Conservation (phyloP, 2,329 filamentous ascomycete genomes). For the Hypoxylon sp. region DNA sequence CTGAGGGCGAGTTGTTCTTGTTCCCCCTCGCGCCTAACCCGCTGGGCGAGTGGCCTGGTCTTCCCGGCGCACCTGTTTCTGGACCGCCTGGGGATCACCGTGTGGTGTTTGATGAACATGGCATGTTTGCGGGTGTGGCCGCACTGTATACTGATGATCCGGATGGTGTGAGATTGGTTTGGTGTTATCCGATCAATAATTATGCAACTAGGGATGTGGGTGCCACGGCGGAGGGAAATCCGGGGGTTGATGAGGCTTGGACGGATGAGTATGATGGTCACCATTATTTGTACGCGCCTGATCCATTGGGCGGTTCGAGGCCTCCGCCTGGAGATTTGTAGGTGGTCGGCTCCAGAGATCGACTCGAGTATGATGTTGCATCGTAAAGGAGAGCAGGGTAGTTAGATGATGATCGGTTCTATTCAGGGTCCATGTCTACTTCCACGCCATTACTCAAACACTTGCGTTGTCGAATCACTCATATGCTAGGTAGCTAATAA, state of each 20-base stretch:
- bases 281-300: slow-evolving; percentile 15
- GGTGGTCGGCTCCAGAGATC: background rate
- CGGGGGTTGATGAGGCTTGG: slow-evolving; percentile 29
- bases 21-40: slow-evolving; percentile 13
- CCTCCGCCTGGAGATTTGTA: background rate
- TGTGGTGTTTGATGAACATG: slow-evolving; percentile 18
- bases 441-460: background rate
- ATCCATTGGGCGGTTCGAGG: slow-evolving; percentile 8
- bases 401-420: background rate
- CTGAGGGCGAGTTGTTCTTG: slow-evolving; percentile 1
- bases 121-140: slow-evolving; percentile 25
- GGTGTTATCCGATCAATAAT: slow-evolving; percentile 21
- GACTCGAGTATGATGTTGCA: background rate
- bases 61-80: background rate
- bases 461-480: background rate
- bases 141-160: slow-evolving; percentile 3
- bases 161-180: slow-evolving; percentile 10
- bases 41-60: slow-evolving; percentile 20
- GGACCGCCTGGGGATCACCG: slow-evolving; percentile 19
- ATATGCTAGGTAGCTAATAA: background rate
- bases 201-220: slow-evolving; percentile 14
- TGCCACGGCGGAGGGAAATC: slow-evolving; percentile 19
- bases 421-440: background rate
- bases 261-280: slow-evolving; percentile 14
- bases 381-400: background rate